Base-by-base conservation (phyloP, 345 rosid species). In the Eucalyptus melliodora region DNA sequence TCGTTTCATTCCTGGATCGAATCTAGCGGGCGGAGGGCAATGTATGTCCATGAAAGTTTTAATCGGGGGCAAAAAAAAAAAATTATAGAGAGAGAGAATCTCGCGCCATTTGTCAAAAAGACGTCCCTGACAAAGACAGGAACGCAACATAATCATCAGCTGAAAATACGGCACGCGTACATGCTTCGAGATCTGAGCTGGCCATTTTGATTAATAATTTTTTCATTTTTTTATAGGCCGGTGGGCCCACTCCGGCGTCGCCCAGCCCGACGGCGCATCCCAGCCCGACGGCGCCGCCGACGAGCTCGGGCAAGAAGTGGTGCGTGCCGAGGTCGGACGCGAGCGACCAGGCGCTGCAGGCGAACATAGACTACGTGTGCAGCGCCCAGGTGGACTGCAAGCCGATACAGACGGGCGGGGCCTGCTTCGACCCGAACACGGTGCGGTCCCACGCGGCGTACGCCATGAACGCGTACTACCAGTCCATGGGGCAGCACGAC, bases 401-500 rank as follows among this genome's bases (percentile, higher is more conserved):
- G 89, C 91, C 96, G 12, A 95, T 96, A 89, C 94, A 93, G 88
- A 45, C 69, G 3, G 96, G 96, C 62, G 97, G 96, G 89, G 15
- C 93, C 6, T 95, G 98, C 89, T 95, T 92, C 87, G 88, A 88
- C 60, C 97, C 96, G 16, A 86, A 96, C 86, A 92, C 91, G 1
- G 91, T 94, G 88, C 92, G 93, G 87, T 93, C 98, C 23, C 97
- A 95, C 86, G 96, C 97, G 49, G 90, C 97, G 6, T 95, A 94
- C 77, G 94, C 94, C 8, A 96, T 96, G 98, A 93, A 94, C 91
- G 95, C 94, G 1, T 96, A 93, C 92, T 95, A 94, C 88, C 96
- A 95, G 89, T 90, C 92, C 86, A 90, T 87, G 30, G 97, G 96
- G 31, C 93, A 65, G 24, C 89, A 92, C 14, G 95, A 92, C 87